Conservation (phyloP, 2,329 filamentous ascomycete species). For the Talaromyces verruculosus region DNA sequence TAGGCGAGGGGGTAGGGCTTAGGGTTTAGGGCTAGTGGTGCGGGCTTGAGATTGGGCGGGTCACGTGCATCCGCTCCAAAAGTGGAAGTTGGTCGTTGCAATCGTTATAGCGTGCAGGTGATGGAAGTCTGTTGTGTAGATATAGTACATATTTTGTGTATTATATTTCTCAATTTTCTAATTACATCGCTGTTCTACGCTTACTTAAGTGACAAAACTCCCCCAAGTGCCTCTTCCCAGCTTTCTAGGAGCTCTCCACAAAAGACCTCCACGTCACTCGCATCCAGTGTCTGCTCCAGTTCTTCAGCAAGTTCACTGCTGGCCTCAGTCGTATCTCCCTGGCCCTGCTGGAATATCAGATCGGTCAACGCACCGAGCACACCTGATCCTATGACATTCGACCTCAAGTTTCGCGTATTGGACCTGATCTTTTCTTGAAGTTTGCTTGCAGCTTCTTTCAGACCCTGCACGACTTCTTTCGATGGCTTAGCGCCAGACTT, state of each 20-base stretch:
- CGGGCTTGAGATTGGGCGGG: not conserved
- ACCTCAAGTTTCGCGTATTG: conserved; percentile 40
- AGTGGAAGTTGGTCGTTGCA: not conserved
- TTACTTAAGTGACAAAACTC: conserved; percentile 36
- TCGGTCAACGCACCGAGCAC: conserved; percentile 45
- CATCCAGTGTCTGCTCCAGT: conserved; percentile 39
- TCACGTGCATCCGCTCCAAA: conserved; percentile 9
- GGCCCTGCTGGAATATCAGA: conserved; percentile 29
- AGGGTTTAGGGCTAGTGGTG: conserved; percentile 35
- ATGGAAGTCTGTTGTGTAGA: not conserved
- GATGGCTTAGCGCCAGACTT: conserved; percentile 34
- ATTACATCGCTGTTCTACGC: not conserved
- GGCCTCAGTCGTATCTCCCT: conserved; percentile 24
- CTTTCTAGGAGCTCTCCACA: conserved; percentile 49
- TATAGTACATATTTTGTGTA: not conserved
- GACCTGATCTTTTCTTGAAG: conserved; percentile 37
- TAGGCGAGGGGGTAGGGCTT: conserved; percentile 42
- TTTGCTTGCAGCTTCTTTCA: conserved; percentile 30
- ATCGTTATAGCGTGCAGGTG: not conserved
- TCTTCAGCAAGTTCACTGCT: conserved; percentile 29
- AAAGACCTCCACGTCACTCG: conserved; percentile 43
- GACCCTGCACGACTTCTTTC: conserved; percentile 35
- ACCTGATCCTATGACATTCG: conserved; percentile 40
- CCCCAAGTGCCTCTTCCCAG: conserved; percentile 48
- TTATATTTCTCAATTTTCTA: not conserved